Percentiles rank a stretch among this genome's conserved stretches.
Conservation (phyloP, 805 yeast genomes). For the Lachancea quebecensis region DNA sequence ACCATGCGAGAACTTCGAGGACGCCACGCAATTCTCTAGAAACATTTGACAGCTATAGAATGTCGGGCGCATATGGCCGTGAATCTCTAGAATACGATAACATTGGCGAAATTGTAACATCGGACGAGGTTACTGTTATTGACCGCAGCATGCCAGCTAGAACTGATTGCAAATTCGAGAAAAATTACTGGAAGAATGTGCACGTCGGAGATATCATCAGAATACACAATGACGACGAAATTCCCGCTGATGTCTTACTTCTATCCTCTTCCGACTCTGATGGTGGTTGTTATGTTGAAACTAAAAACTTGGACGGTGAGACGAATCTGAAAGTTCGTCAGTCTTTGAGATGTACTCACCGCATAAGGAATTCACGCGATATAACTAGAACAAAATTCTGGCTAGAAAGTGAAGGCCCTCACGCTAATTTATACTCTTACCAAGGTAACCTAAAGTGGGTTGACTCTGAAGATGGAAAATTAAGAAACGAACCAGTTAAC, state of each 20-base stretch:
- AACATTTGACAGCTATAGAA: slow-evolving; percentile 27
- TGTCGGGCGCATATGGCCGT: slow-evolving; percentile 32
- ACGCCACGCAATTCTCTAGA: slow-evolving; percentile 36
- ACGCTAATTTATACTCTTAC: slow-evolving; percentile 66
- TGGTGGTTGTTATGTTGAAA: slow-evolving; percentile 68
- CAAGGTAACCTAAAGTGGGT: slow-evolving; percentile 61
- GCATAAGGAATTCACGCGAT: slow-evolving; percentile 42
- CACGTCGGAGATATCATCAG: slow-evolving; percentile 68
- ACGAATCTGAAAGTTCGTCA: slow-evolving; percentile 72
- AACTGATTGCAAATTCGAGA: slow-evolving; percentile 31
- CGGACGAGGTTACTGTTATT: slow-evolving; percentile 50
- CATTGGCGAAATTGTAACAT: slow-evolving; percentile 52
- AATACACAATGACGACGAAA: slow-evolving; percentile 65
- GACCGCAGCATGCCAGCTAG: slow-evolving; percentile 46
- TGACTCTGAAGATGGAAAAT: slow-evolving; percentile 28
- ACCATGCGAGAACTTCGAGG: slow-evolving; percentile 23
- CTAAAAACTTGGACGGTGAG: slow-evolving; percentile 77
- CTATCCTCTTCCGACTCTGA: slow-evolving; percentile 62
- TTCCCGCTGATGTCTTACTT: slow-evolving; percentile 68
- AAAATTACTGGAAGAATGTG: slow-evolving; percentile 56
- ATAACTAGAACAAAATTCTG: slow-evolving; percentile 48
- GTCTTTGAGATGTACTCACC: slow-evolving; percentile 56
- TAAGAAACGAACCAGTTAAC: slow-evolving; percentile 53
- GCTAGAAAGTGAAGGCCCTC: slow-evolving; percentile 82
- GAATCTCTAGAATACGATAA: slow-evolving; percentile 32